Evolutionary conservation across 148 eudicot genomes (phyloP).

Genomic region (Rhododendron henanense): DNA sequence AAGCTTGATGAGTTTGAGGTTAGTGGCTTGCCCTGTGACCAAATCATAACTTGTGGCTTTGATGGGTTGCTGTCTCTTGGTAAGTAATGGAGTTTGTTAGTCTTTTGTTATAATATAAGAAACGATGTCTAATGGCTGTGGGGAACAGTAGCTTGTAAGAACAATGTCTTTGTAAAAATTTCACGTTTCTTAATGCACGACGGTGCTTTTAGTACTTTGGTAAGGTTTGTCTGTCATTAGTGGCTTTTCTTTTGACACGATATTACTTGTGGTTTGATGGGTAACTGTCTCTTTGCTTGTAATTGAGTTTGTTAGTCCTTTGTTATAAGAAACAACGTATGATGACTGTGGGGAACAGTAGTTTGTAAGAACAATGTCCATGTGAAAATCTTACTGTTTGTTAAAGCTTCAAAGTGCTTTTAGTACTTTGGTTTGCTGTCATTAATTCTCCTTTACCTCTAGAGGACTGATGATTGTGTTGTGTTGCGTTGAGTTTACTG

Average conservation of each 20-base stretch:
- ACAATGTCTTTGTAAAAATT: background rate
- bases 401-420: too few species aligned
- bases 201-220: background rate
- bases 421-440: background rate
- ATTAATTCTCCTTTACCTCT: background rate
- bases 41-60: background rate
- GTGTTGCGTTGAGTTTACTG: background rate
- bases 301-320: too few species aligned
- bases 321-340: too few species aligned
- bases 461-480: background rate
- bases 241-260: too few species aligned
- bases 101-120: background rate
- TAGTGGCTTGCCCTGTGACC: background rate
- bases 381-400: too few species aligned
- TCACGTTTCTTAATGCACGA: background rate
- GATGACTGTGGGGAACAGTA: too few species aligned
- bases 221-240: background rate
- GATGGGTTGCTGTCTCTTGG: background rate
- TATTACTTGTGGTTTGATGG: too few species aligned
- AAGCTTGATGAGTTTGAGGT: slow-evolving; percentile 18
- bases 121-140: background rate
- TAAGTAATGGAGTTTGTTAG: background rate
- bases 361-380: too few species aligned
- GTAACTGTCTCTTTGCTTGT: too few species aligned
- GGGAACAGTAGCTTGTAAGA: background rate